phyloP scores from a whole-genome alignment of 2,329 filamentous ascomycete genomes.

The Penicillium sp. region DNA sequence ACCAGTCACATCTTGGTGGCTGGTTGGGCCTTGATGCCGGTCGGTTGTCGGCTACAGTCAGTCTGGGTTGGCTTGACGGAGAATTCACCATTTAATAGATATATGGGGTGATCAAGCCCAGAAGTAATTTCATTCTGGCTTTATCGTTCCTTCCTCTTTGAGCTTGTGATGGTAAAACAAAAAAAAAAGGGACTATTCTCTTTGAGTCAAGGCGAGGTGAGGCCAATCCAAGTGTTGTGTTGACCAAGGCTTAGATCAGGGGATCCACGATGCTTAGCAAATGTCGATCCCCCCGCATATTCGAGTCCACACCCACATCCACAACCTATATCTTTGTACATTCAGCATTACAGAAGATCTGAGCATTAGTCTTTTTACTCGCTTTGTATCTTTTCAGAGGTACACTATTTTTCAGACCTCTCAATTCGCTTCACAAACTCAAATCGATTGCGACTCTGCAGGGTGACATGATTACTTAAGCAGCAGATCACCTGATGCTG shows the following conservation, averaged over 20 bases:
- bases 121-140: neutral
- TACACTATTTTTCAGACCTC: too few relatives aligned
- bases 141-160: neutral
- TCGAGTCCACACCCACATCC: neutral
- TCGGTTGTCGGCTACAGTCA: conserved; percentile 2
- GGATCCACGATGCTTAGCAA: conserved; percentile 4
- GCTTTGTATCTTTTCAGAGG: too few relatives aligned
- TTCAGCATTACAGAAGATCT: too few relatives aligned
- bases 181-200: too few relatives aligned
- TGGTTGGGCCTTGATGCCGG: neutral
- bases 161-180: too few relatives aligned
- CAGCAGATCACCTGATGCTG: neutral
- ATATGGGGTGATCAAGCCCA: conserved; percentile 1
- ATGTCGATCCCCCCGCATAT: conserved; percentile 5
- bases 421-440: too few relatives aligned
- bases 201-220: neutral
- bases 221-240: neutral
- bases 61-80: neutral
- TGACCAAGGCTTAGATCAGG: neutral
- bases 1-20: neutral
- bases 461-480: neutral
- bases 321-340: neutral
- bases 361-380: too few relatives aligned
- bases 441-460: neutral
- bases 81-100: neutral